phyloP scores from a whole-genome alignment of 306 rosid genomes.

The Sophora flavescens region DNA sequence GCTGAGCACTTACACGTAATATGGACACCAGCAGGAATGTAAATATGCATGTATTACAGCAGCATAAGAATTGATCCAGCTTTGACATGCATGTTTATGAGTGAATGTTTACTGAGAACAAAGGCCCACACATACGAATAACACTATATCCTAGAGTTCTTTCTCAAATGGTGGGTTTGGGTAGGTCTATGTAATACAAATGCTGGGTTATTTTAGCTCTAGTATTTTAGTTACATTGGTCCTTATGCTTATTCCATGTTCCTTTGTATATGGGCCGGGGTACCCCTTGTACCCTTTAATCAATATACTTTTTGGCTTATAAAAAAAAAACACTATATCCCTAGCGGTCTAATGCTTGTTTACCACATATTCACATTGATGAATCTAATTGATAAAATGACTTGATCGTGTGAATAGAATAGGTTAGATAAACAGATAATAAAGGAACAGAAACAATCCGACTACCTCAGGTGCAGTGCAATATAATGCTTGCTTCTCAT shows the following conservation, averaged over 20 bases:
- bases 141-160: neutral
- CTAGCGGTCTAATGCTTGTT: slow-evolving; percentile 20
- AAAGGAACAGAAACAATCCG: slow-evolving; percentile 43
- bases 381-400: slow-evolving; percentile 21
- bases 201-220: no score
- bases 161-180: no score
- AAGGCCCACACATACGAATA: neutral
- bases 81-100: slow-evolving; percentile 35
- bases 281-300: no score
- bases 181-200: no score
- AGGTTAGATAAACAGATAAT: slow-evolving; percentile 24
- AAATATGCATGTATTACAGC: neutral
- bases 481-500: slow-evolving; percentile 84
- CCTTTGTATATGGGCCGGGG: no score
- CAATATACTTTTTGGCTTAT: no score
- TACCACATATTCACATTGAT: slow-evolving; percentile 6
- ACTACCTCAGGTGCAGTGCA: slow-evolving; percentile 90
- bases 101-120: neutral
- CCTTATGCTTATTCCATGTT: no score
- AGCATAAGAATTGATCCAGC: slow-evolving; percentile 28
- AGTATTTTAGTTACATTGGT: no score
- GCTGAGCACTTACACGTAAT: slow-evolving; percentile 20
- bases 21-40: slow-evolving; percentile 26
- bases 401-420: slow-evolving; percentile 31
- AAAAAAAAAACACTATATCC: no score